phyloP scores from a whole-genome alignment of 345 rosid species.

The Kernera saxatilis region DNA sequence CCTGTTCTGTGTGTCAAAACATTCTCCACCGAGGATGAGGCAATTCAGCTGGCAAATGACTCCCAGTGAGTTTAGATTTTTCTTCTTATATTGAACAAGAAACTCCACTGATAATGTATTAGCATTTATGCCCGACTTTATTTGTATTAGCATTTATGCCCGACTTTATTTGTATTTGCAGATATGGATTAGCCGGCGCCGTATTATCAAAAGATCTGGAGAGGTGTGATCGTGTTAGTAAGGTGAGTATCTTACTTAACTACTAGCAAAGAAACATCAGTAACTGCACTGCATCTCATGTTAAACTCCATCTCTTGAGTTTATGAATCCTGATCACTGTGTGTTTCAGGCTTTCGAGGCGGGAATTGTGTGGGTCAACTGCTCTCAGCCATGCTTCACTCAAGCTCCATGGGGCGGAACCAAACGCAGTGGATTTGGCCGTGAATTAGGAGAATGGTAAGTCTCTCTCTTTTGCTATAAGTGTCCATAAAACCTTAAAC shows the following conservation, averaged over 20 bases:
- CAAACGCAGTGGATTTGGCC: conserved; percentile 97
- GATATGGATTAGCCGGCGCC: conserved; percentile 83
- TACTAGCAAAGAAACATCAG: not conserved
- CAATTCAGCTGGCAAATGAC: conserved; percentile 89
- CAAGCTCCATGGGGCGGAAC: conserved; percentile 99
- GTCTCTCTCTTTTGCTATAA: not conserved
- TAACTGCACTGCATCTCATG: not conserved
- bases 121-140: not conserved
- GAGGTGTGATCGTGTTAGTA: conserved; percentile 91
- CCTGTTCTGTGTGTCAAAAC: conserved; percentile 92
- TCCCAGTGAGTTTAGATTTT: conserved; percentile 56
- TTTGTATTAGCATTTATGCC: conserved; percentile 22
- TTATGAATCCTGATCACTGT: not conserved
- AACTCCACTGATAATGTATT: conserved; percentile 1
- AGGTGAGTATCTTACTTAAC: conserved; percentile 41
- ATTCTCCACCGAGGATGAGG: conserved; percentile 88
- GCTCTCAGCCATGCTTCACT: conserved; percentile 95
- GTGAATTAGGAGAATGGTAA: conserved; percentile 95
- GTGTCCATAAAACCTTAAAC: not conserved
- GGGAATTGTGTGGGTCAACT: conserved; percentile 91
- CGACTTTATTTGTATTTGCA: conserved; percentile 25
- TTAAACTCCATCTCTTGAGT: not conserved
- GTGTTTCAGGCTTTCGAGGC: conserved; percentile 61
- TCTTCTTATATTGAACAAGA: not conserved
- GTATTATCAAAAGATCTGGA: conserved; percentile 85